Conservation (phyloP, 148 eudicot genomes). For the Rhododendron molle region DNA sequence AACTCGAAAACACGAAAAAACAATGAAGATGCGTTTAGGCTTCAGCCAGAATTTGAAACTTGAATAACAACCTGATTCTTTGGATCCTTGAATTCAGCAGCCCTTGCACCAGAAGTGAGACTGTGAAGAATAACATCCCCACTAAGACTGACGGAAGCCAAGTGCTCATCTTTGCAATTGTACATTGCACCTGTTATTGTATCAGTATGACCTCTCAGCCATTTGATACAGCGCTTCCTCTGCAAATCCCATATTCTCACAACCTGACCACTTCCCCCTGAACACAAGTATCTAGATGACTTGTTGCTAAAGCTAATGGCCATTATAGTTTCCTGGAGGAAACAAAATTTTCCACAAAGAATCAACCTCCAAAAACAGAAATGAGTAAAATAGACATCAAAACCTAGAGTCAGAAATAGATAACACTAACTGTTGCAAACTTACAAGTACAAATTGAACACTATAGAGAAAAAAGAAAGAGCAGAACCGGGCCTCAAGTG, state of each 20-base stretch:
- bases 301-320: slow-evolving; percentile 79
- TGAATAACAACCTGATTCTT: slow-evolving; percentile 55
- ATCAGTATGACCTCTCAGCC: slow-evolving; percentile 87
- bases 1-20: slow-evolving; percentile 3
- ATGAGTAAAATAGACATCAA: not conserved
- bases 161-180: slow-evolving; percentile 94
- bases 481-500: not conserved
- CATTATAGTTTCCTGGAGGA: slow-evolving; percentile 60
- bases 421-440: not conserved
- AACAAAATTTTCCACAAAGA: not conserved
- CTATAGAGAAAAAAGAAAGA: not conserved
- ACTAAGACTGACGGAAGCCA: slow-evolving; percentile 83
- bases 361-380: not conserved
- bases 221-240: slow-evolving; percentile 85
- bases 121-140: slow-evolving; percentile 93
- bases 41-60: not conserved
- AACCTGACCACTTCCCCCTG: slow-evolving; percentile 87
- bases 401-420: not conserved
- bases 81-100: slow-evolving; percentile 91
- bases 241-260: slow-evolving; percentile 96
- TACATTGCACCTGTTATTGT: slow-evolving; percentile 73
- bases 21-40: not conserved
- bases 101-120: slow-evolving; percentile 84
- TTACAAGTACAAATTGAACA: not conserved
- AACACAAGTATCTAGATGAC: slow-evolving; percentile 80